A percentile compares a stretch with the other conserved stretches of the same genome.
These are phyloP conservation scores for Globisporangium ultimum DNA, from an alignment of 352 stramenopile species.

Conservation along the genomic window DNA sequence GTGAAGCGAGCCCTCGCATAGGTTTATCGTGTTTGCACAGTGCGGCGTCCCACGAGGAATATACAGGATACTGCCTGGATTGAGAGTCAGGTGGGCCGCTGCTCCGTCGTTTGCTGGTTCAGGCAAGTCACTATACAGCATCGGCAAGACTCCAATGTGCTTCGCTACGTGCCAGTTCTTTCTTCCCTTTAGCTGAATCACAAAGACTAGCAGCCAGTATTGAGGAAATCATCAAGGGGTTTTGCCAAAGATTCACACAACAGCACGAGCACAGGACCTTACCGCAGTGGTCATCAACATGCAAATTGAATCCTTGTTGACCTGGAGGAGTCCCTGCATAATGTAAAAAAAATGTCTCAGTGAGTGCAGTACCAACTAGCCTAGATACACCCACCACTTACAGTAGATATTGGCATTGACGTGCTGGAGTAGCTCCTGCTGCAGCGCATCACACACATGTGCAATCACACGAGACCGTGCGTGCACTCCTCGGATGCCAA, in stretches of 20 bases:
- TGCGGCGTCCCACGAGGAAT: conserved; percentile 30
- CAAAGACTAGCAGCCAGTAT: conserved; percentile 22
- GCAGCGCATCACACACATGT: conserved; percentile 12
- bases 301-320: conserved; percentile 27
- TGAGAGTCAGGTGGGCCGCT: conserved; percentile 10
- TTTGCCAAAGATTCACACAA: background rate
- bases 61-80: conserved; percentile 27
- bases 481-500: conserved; percentile 32
- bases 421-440: conserved; percentile 26
- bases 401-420: conserved; percentile 39
- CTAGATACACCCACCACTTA: conserved; percentile 3
- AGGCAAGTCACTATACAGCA: conserved; percentile 20
- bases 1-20: conserved; percentile 26
- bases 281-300: conserved; percentile 37
- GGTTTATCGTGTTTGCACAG: conserved; percentile 22
- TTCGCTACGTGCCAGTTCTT: conserved; percentile 27
- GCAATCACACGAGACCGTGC: conserved; percentile 16
- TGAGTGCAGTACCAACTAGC: background rate
- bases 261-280: background rate
- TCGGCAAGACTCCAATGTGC: conserved; percentile 11
- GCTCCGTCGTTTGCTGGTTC: background rate
- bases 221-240: background rate
- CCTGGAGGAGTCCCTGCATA: conserved; percentile 24
- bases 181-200: conserved; percentile 24
- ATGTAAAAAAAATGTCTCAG: background rate